Percentiles rank a stretch among this genome's conserved stretches.
phyloP scores from a whole-genome alignment of 768 basidiomycete genomes.

The Kondoa malvinella region DNA sequence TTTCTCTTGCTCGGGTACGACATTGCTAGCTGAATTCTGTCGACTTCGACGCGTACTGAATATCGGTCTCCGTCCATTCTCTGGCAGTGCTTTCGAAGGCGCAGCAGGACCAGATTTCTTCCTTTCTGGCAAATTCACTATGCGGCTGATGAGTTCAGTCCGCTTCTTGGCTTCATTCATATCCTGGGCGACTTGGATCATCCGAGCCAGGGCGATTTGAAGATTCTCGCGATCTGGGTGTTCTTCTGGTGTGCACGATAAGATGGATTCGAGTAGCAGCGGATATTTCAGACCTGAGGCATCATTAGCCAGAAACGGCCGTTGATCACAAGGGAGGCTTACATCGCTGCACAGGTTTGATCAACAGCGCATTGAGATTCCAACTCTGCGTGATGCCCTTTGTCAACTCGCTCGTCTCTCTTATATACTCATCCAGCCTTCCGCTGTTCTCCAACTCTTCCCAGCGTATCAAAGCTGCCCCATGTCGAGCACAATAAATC shows the following conservation, averaged over 20 bases:
- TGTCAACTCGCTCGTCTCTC: constrained; percentile 33
- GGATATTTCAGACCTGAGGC: constrained; percentile 79
- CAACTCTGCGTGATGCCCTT: constrained; percentile 54
- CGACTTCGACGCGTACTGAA: background rate
- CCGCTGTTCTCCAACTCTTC: constrained; percentile 36
- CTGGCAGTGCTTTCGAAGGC: background rate
- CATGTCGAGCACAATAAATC: constrained; percentile 23
- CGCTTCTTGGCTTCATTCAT: constrained; percentile 28
- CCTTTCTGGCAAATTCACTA: constrained; percentile 18
- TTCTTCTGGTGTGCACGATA: constrained; percentile 20
- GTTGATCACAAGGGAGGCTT: background rate
- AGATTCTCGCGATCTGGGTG: constrained; percentile 24
- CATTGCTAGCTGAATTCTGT: background rate
- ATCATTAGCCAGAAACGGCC: background rate
- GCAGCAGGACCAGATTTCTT: constrained; percentile 7
- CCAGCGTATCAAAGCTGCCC: constrained; percentile 51
- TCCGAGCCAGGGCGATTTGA: constrained; percentile 19
- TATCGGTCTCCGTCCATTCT: background rate
- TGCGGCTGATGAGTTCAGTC: constrained; percentile 20
- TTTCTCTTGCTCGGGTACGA: background rate
- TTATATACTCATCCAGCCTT: constrained; percentile 45
- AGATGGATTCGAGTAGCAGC: constrained; percentile 51
- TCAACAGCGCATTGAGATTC: constrained; percentile 87
- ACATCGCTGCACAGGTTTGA: constrained; percentile 88
- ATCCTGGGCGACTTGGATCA: constrained; percentile 25